Conservation (phyloP, 208 protist genomes). For the Blastocrithidia nonstop region DNA sequence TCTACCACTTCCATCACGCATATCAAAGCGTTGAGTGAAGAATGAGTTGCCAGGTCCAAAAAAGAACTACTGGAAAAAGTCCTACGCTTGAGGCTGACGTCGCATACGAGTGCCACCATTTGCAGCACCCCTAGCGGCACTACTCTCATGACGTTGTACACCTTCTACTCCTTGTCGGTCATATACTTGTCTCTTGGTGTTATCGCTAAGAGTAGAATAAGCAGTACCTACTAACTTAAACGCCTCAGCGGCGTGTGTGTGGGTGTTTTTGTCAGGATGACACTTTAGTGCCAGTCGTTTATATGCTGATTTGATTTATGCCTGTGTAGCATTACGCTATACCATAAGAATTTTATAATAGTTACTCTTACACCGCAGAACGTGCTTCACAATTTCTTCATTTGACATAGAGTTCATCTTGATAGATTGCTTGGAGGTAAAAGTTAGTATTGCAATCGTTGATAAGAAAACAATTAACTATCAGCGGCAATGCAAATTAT, state of each 20-base stretch:
- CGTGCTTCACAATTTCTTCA: conserved; percentile 47
- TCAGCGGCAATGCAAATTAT: no score
- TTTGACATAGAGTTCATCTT: conserved; percentile 53
- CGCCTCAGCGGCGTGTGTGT: conserved; percentile 57
- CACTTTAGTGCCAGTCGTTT: conserved; percentile 78
- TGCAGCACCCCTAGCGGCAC: conserved; percentile 8
- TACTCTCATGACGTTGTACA: conserved; percentile 73
- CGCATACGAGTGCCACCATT: conserved; percentile 4
- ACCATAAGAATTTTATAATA: conserved; percentile 80
- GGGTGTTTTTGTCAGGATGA: conserved; percentile 86
- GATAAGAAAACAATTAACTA: no score
- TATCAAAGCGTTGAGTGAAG: not conserved
- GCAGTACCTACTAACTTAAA: conserved; percentile 82
- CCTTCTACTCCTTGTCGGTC: conserved; percentile 60
- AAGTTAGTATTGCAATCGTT: not conserved
- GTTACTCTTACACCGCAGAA: conserved; percentile 49
- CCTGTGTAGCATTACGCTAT: conserved; percentile 20
- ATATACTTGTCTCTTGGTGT: conserved; percentile 68
- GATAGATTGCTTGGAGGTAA: no score
- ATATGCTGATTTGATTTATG: conserved; percentile 74
- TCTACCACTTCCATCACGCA: not conserved
- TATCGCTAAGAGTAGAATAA: conserved; percentile 51
- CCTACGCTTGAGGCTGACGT: conserved; percentile 9
- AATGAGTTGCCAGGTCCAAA: conserved; percentile 10
- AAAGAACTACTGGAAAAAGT: conserved; percentile 76